phyloP scores from a whole-genome alignment of 2,329 filamentous ascomycete species.

The Sclerotinia trifoliorum region DNA sequence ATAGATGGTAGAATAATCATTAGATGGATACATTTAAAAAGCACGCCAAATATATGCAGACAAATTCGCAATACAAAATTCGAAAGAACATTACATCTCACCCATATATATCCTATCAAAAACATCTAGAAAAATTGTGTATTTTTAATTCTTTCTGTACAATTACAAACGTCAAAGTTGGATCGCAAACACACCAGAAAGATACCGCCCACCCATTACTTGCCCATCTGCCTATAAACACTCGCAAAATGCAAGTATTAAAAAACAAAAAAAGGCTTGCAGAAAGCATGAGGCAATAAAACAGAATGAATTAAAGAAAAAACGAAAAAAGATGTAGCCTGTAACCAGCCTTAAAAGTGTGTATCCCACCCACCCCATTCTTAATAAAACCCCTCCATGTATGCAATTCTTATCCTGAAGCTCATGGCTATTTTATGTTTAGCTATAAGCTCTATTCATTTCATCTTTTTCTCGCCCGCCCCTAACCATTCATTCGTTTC shows the following conservation, averaged over 20 bases:
- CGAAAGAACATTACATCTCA: background rate
- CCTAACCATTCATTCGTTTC: constrained; percentile 7
- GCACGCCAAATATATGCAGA: background rate
- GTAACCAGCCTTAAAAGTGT: constrained; percentile 10
- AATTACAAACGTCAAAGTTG: background rate
- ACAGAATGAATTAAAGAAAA: constrained; percentile 5
- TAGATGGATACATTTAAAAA: background rate
- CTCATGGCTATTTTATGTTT: constrained; percentile 16
- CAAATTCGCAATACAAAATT: background rate
- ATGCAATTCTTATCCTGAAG: constrained; percentile 20
- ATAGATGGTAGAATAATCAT: constrained; percentile 4
- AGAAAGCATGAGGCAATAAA: constrained; percentile 15
- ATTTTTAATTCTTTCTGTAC: constrained; percentile 7
- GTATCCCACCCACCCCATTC: constrained; percentile 1
- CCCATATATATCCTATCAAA: background rate
- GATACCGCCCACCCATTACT: background rate
- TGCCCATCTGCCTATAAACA: constrained; percentile 2
- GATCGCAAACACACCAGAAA: background rate
- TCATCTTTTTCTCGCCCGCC: background rate
- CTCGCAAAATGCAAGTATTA: constrained; percentile 10
- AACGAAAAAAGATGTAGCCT: constrained; percentile 10
- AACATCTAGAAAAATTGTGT: background rate
- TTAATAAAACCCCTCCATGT: constrained; percentile 12
- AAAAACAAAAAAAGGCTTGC: constrained; percentile 5
- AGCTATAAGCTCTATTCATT: constrained; percentile 15